These are phyloP conservation scores for Globisporangium uncinulatum DNA, from an alignment of 352 stramenopile genomes.

Conservation along the genomic window DNA sequence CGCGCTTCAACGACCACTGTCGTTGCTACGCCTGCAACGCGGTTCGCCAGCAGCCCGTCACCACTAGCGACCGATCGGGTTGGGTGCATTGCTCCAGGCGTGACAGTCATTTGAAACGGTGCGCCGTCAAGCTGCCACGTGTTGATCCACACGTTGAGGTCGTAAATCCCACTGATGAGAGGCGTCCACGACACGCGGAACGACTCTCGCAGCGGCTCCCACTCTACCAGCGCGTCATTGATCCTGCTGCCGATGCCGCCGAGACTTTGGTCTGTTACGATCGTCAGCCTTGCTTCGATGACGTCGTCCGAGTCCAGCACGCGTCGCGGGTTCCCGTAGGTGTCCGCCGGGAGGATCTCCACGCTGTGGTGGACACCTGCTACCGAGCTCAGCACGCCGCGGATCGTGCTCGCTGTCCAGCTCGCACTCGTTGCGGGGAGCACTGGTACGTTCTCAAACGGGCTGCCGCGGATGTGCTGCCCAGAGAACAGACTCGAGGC, in stretches of 20 bases:
- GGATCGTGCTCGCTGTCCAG: constrained; percentile 18
- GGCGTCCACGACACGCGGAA: constrained; percentile 26
- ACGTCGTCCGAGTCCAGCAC: constrained; percentile 17
- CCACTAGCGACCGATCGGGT: constrained; percentile 41
- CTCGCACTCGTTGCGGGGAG: constrained; percentile 22
- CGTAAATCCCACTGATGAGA: constrained; percentile 49
- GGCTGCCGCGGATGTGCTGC: constrained; percentile 44
- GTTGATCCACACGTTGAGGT: constrained; percentile 41
- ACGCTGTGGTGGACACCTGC: constrained; percentile 31
- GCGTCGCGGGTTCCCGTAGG: constrained; percentile 34
- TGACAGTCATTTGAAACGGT: constrained; percentile 36
- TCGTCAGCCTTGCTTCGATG: constrained; percentile 30
- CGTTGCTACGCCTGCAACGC: constrained; percentile 35
- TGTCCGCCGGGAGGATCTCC: constrained; percentile 38
- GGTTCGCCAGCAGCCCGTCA: constrained; percentile 31
- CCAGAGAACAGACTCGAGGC: constrained; percentile 32
- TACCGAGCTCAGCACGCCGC: constrained; percentile 19
- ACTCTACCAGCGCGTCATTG: constrained; percentile 27
- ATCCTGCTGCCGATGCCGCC: constrained; percentile 37
- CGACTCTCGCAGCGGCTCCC: constrained; percentile 12
- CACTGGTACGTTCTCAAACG: constrained; percentile 41
- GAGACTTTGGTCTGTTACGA: constrained; percentile 39
- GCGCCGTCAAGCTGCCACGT: constrained; percentile 26
- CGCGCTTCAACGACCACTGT: constrained; percentile 37
- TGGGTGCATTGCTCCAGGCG: constrained; percentile 33